These are phyloP conservation scores for Chamaenerion angustifolium DNA, from an alignment of 345 rosid genomes.

Conservation along the genomic window DNA sequence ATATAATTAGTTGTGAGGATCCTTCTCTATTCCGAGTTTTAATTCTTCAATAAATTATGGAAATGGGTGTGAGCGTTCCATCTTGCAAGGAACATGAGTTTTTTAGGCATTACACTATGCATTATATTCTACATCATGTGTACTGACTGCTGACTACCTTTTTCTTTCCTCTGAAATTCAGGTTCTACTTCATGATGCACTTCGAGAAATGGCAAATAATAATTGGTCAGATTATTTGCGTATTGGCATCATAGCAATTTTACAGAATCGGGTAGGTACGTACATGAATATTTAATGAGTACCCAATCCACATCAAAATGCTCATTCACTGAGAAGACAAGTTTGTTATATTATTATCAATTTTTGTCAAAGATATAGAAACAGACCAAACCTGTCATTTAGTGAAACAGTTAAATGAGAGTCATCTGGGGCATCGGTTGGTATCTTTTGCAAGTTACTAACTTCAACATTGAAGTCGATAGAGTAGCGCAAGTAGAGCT, in stretches of 20 bases:
- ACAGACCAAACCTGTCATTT: too few species aligned
- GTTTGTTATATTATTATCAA: too few species aligned
- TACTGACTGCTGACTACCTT: conserved; percentile 1
- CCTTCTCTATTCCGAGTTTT: not conserved
- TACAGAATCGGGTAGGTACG: conserved; percentile 86
- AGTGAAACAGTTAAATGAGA: too few species aligned
- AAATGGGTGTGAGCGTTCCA: not conserved
- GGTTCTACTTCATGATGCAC: conserved; percentile 48
- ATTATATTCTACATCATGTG: not conserved
- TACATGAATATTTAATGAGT: not conserved
- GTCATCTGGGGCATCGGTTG: too few species aligned
- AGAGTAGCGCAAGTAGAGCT: too few species aligned
- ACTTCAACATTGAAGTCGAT: too few species aligned
- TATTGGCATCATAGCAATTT: conserved; percentile 56
- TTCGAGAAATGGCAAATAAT: conserved; percentile 28
- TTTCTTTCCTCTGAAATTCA: conserved; percentile 13
- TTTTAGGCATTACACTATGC: not conserved
- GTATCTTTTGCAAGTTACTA: too few species aligned
- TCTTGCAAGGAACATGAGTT: conserved; percentile 1
- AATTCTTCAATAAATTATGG: not conserved
- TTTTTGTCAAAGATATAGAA: too few species aligned
- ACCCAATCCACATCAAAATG: too few species aligned
- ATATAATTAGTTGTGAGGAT: too few species aligned
- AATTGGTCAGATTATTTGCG: conserved; percentile 54
- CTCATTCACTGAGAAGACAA: too few species aligned